Evolutionary conservation across 768 basidiomycete genomes (phyloP).

Genomic region (Termitomyces bulborhizus): DNA sequence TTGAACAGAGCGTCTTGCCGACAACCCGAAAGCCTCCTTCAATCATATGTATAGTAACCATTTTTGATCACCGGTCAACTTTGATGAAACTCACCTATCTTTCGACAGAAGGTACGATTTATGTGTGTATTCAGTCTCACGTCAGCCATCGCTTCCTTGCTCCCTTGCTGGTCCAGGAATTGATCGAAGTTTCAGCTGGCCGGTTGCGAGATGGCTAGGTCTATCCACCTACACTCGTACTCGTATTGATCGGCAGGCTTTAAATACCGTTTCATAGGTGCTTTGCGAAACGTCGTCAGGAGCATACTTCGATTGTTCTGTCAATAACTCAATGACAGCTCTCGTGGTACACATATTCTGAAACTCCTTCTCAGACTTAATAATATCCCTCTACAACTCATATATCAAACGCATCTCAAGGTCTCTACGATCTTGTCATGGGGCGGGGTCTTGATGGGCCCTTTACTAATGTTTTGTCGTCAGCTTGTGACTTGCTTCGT

Average conservation of each 20-base stretch:
- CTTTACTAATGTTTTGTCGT: background rate
- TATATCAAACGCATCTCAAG: background rate
- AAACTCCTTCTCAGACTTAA: background rate
- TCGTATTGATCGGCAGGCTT: background rate
- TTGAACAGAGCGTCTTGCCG: background rate
- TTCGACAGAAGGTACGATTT: background rate
- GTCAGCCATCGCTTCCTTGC: background rate
- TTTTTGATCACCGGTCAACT: background rate
- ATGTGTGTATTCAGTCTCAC: too few relatives aligned
- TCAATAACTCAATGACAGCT: background rate
- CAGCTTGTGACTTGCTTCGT: background rate
- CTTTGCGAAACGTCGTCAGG: background rate
- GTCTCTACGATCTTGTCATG: too few relatives aligned
- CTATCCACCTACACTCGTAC: background rate
- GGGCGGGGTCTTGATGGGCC: background rate
- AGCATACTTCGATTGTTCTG: background rate
- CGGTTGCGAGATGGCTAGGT: background rate
- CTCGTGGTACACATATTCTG: background rate
- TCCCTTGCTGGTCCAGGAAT: slow-evolving; percentile 7
- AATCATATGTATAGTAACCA: background rate
- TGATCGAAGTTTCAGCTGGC: background rate
- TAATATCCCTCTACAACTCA: background rate
- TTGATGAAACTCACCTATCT: background rate
- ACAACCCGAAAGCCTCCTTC: background rate
- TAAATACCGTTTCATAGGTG: background rate